These are phyloP conservation scores for Polyrhizophydium stewartii DNA, from an alignment of 371 early-diverging fungal genomes.

Conservation along the genomic window DNA sequence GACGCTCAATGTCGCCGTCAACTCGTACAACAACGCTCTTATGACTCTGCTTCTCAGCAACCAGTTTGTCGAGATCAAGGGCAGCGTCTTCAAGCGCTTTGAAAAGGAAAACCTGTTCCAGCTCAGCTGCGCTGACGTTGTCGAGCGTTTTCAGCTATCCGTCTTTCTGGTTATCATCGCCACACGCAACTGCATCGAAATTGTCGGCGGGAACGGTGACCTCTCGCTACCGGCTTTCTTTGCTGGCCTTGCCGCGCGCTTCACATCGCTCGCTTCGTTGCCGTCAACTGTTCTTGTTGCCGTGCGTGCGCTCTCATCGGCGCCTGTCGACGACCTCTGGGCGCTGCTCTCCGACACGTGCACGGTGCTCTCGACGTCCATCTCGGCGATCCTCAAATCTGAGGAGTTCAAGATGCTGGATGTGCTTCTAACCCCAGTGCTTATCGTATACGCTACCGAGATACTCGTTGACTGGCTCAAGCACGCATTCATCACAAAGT, in stretches of 20 bases:
- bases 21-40: slow-evolving; percentile 89
- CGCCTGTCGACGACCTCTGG: not conserved
- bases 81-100: slow-evolving; percentile 92
- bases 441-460: slow-evolving; percentile 84
- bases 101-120: slow-evolving; percentile 96
- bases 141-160: slow-evolving; percentile 89
- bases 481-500: slow-evolving; percentile 96
- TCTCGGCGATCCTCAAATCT: slow-evolving; percentile 54
- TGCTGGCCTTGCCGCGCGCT: slow-evolving; percentile 7
- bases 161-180: slow-evolving; percentile 84
- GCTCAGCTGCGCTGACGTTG: slow-evolving; percentile 71
- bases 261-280: not conserved
- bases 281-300: not conserved
- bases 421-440: slow-evolving; percentile 68
- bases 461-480: slow-evolving; percentile 96
- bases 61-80: slow-evolving; percentile 98
- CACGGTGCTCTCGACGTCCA: slow-evolving; percentile 58
- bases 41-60: slow-evolving; percentile 90
- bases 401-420: slow-evolving; percentile 24
- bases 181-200: slow-evolving; percentile 81
- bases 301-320: not conserved
- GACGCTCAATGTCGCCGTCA: slow-evolving; percentile 93
- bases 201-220: slow-evolving; percentile 48
- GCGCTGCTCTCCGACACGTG: slow-evolving; percentile 22
- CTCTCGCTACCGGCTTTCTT: slow-evolving; percentile 8